Evolutionary conservation across 2,329 filamentous ascomycete species (phyloP).

Genomic region (Madurella mycetomatis): DNA sequence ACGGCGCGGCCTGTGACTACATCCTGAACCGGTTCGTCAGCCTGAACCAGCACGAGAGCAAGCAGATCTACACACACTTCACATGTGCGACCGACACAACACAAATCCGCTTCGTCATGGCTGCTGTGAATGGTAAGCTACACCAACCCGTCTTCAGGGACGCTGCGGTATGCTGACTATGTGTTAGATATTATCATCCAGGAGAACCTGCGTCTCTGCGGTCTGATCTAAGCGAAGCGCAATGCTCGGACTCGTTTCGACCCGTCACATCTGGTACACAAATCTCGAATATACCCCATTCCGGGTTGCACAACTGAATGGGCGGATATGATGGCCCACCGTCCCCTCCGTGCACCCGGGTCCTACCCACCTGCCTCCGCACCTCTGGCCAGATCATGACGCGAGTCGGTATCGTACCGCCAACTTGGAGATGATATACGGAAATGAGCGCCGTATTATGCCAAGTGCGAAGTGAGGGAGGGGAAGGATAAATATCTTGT

Average conservation of each 20-base stretch:
- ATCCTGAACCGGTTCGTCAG: conserved; percentile 98
- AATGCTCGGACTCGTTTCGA: neutral
- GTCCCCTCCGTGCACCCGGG: neutral
- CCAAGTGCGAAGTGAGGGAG: conserved; percentile 7
- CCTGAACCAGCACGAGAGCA: conserved; percentile 97
- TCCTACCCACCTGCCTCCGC: neutral
- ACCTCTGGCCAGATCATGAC: neutral
- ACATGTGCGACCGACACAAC: conserved; percentile 98
- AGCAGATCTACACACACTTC: conserved; percentile 99
- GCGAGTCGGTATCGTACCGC: neutral
- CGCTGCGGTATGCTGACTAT: conserved; percentile 39
- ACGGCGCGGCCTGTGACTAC: conserved; percentile 94
- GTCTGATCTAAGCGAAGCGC: conserved; percentile 70
- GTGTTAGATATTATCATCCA: conserved; percentile 95
- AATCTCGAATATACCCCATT: conserved; percentile 12
- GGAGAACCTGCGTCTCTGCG: conserved; percentile 95
- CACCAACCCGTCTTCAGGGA: neutral
- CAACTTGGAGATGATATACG: conserved; percentile 22
- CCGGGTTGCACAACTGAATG: neutral
- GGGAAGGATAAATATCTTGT: conserved; percentile 25
- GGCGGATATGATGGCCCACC: neutral
- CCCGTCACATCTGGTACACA: neutral
- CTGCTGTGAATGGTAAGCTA: conserved; percentile 90
- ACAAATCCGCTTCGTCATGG: conserved; percentile 99
- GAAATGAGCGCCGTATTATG: conserved; percentile 8